A percentile compares a stretch with the other conserved stretches of the same genome.
phyloP scores from a whole-genome alignment of 2,329 filamentous ascomycete species.

The Cercospora sesami region DNA sequence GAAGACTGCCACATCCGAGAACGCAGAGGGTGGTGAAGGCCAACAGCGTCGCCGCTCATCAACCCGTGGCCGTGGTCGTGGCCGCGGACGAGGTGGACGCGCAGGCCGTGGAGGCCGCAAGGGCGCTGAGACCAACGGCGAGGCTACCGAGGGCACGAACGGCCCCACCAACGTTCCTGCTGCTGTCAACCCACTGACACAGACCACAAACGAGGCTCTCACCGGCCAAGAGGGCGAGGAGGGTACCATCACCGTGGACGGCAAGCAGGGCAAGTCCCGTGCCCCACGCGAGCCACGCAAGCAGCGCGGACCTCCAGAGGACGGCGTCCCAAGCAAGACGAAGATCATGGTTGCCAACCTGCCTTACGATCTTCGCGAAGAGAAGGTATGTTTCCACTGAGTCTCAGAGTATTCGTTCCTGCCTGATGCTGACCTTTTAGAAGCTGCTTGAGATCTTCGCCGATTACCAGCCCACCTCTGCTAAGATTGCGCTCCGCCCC shows the following conservation, averaged over 20 bases:
- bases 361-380: conserved; percentile 95
- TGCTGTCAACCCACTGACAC: conserved; percentile 52
- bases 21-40: conserved; percentile 71
- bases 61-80: conserved; percentile 57
- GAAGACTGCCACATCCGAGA: conserved; percentile 73
- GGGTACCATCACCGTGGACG: conserved; percentile 45
- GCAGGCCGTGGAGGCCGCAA: conserved; percentile 64
- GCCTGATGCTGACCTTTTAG: conserved; percentile 32
- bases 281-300: conserved; percentile 58
- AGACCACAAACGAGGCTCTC: conserved; percentile 56
- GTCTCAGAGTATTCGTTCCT: conserved; percentile 1
- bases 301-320: conserved; percentile 93
- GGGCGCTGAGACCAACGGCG: conserved; percentile 51
- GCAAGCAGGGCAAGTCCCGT: conserved; percentile 48
- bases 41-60: conserved; percentile 60
- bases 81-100: conserved; percentile 62
- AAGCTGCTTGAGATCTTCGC: conserved; percentile 97
- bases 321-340: conserved; percentile 97
- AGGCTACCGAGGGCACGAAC: conserved; percentile 41
- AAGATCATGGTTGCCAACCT: conserved; percentile 99
- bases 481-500: conserved; percentile 97
- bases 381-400: conserved; percentile 68
- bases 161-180: conserved; percentile 54
- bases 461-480: conserved; percentile 86
- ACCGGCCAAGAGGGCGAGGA: conserved; percentile 55